phyloP scores from a whole-genome alignment of 768 basidiomycete genomes.

The Russula virescens region DNA sequence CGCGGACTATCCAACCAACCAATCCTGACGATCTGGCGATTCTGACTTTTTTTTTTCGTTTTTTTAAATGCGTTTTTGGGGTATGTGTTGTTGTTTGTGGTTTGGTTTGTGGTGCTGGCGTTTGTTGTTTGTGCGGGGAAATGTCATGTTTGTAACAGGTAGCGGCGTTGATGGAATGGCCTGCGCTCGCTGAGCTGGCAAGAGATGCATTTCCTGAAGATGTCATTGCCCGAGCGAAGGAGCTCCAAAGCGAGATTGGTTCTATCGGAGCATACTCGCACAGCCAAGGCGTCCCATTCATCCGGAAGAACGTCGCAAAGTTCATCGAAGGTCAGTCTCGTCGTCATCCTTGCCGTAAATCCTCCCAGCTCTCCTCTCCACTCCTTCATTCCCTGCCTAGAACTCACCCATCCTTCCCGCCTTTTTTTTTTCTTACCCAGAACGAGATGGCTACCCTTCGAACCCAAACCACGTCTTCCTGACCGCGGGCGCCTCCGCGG shows the following conservation, averaged over 20 bases:
- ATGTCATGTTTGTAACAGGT: conserved; percentile 43
- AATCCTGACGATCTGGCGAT: conserved; percentile 24
- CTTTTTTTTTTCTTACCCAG: conserved; percentile 35
- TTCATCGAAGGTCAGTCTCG: conserved; percentile 72
- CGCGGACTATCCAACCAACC: not conserved
- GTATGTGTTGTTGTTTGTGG: not conserved
- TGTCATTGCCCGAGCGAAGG: conserved; percentile 75
- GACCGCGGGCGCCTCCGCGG: conserved; percentile 89
- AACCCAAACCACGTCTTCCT: conserved; percentile 86
- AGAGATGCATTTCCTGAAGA: conserved; percentile 79
- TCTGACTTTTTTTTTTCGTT: not conserved
- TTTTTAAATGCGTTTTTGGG: not conserved
- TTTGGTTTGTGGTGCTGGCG: no score
- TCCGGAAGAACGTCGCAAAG: conserved; percentile 80
- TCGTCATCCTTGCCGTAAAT: conserved; percentile 7
- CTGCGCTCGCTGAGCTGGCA: conserved; percentile 72
- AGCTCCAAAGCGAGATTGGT: conserved; percentile 80
- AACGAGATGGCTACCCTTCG: conserved; percentile 84
- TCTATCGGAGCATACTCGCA: conserved; percentile 95
- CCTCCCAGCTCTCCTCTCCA: not conserved
- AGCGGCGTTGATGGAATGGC: conserved; percentile 89
- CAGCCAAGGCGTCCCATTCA: conserved; percentile 85
- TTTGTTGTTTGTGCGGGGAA: no score
- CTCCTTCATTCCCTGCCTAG: not conserved
- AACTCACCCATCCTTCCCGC: conserved; percentile 1